Evolutionary conservation across 495 filamentous ascomycete genomes (phyloP).

Genomic region (Hypoxylon cercidicola): DNA sequence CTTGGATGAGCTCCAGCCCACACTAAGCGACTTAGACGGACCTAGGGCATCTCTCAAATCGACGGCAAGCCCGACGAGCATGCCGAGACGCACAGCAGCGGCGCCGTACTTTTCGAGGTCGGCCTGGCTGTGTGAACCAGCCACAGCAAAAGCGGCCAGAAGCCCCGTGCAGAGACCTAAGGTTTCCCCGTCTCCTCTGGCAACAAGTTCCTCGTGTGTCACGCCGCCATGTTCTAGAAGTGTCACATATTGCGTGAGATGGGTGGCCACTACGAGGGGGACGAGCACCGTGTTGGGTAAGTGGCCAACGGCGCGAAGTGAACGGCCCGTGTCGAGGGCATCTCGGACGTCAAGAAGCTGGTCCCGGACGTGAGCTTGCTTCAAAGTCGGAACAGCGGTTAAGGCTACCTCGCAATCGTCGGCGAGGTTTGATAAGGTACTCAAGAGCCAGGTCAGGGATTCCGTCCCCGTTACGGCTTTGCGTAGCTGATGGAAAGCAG

Average conservation of each 20-base stretch:
- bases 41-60: conserved; percentile 50
- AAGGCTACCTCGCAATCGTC: conserved; percentile 6
- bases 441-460: not conserved
- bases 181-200: not conserved
- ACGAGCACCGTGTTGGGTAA: conserved; percentile 49
- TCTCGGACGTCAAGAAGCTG: conserved; percentile 3
- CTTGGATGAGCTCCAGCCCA: conserved; percentile 43
- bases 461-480: conserved; percentile 27
- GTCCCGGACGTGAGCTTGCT: not conserved
- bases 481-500: conserved; percentile 40
- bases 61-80: conserved; percentile 42
- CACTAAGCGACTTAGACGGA: conserved; percentile 35
- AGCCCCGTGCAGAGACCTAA: conserved; percentile 60
- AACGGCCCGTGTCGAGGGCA: conserved; percentile 30
- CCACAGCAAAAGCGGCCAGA: conserved; percentile 53
- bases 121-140: conserved; percentile 31
- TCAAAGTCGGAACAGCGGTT: not conserved
- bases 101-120: conserved; percentile 52
- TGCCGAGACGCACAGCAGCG: conserved; percentile 51
- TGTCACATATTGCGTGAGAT: conserved; percentile 47
- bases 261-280: conserved; percentile 52
- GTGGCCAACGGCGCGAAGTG: conserved; percentile 8
- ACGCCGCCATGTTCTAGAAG: conserved; percentile 2
- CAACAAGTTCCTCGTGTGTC: not conserved
- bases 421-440: not conserved